A percentile compares a stretch with the other conserved stretches of the same genome.
Conservation (phyloP, 345 rosid species). For the Populus euphratica region DNA sequence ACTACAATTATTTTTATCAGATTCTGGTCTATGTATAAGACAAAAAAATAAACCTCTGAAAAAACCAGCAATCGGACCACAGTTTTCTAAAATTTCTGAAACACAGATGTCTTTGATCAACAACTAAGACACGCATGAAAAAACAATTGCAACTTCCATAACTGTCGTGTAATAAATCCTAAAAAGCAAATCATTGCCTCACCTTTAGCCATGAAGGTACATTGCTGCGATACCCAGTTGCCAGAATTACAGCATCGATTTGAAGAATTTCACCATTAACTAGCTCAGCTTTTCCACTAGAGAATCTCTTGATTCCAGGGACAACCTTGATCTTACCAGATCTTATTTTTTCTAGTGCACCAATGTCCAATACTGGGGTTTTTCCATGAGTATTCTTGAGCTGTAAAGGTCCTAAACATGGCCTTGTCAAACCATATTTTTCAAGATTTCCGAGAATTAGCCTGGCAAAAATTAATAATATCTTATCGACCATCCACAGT, state of each 20-base stretch:
- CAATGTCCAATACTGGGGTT: constrained; percentile 80
- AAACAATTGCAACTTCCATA: constrained; percentile 15
- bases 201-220: constrained; percentile 95
- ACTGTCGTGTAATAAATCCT: constrained; percentile 23
- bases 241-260: constrained; percentile 70
- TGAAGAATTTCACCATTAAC: constrained; percentile 52
- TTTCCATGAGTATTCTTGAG: constrained; percentile 62
- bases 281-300: constrained; percentile 52
- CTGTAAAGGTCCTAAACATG: constrained; percentile 57
- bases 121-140: constrained; percentile 3
- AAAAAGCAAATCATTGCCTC: constrained; percentile 6
- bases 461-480: constrained; percentile 51
- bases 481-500: constrained; percentile 67
- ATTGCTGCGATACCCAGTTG: constrained; percentile 91
- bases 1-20: neutral
- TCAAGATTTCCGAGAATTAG: constrained; percentile 53
- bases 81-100: constrained; percentile 9
- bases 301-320: constrained; percentile 62
- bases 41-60: constrained; percentile 11
- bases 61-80: constrained; percentile 18
- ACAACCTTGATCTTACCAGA: constrained; percentile 69
- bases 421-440: constrained; percentile 66
- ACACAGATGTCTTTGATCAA: constrained; percentile 12
- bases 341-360: constrained; percentile 62
- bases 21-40: constrained; percentile 11